Evolutionary conservation across 352 stramenopile genomes (phyloP), one percentile per base, ranked within the genome.

Genomic region (Phytopythium sindhum): DNA sequence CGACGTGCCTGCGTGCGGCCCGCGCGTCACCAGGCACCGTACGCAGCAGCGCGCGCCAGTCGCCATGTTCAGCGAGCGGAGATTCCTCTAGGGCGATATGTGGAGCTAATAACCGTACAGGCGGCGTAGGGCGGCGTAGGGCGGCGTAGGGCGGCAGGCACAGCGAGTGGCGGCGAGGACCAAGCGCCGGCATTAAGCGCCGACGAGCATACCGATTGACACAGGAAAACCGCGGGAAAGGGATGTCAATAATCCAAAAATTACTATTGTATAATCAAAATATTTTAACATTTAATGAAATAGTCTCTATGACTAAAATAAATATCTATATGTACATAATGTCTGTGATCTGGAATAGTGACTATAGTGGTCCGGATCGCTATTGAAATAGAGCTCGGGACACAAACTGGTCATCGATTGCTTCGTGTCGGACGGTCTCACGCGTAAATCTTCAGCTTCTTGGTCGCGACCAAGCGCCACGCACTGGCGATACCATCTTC

Each of bases 11-110:
- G 21, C 57, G 60, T 75, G 72, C 8, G 72, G 69, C 24, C 69
- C 72, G 0, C 69, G 55, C 28, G 66, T 71, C 41, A 62, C 64
- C 45, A 74, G 63, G 51, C 75, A 57, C 8, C 42, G 61, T 54
- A 84, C 70, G 66, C 78, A 84, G 74, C 66, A 76, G 48, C 41
- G 57, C 57, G 64, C 41, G 3, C 19, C 33, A 3, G 35, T 14
- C 24, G 33, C 15, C 29, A 24, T 28, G 50, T 2, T 6, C 26
- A 35, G 23, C 45, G 19, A 26, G 23, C n/a, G 45, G 10, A n/a
- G n/a, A n/a, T n/a, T n/a, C n/a, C n/a, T n/a, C n/a, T n/a, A n/a
- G n/a, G n/a, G n/a, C n/a, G n/a, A n/a, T n/a, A n/a, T n/a, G n/a
- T n/a, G n/a, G n/a, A n/a, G n/a, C n/a, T n/a, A n/a, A n/a, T n/a